Evolutionary conservation across 768 basidiomycete species (phyloP).

Genomic region (Postia placenta): DNA sequence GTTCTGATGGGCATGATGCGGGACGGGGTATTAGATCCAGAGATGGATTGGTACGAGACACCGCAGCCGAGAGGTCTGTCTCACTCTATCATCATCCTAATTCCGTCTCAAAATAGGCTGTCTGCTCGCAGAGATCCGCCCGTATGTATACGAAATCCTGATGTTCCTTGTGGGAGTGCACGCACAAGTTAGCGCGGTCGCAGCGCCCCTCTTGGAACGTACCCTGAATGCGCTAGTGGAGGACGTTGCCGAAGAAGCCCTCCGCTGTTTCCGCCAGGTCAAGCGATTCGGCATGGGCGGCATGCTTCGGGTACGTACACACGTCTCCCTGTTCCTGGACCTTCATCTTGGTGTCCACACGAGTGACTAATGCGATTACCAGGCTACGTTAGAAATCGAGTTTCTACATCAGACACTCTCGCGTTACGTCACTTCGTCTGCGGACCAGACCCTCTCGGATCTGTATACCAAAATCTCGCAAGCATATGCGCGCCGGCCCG

Average conservation of each 20-base stretch:
- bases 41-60: constrained; percentile 93
- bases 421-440: constrained; percentile 76
- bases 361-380: constrained; percentile 3
- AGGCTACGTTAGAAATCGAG: constrained; percentile 99
- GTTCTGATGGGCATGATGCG: constrained; percentile 61
- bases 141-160: constrained; percentile 88
- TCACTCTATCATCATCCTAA: background rate
- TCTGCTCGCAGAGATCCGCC: constrained; percentile 68
- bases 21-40: constrained; percentile 68
- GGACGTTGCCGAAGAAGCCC: constrained; percentile 75
- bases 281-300: constrained; percentile 96
- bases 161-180: constrained; percentile 89
- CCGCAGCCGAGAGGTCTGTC: constrained; percentile 79
- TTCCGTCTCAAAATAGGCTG: background rate
- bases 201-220: constrained; percentile 78
- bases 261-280: constrained; percentile 83
- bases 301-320: constrained; percentile 79
- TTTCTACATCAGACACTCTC: constrained; percentile 96
- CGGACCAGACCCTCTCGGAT: constrained; percentile 82
- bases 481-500: constrained; percentile 80
- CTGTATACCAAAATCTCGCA: constrained; percentile 94
- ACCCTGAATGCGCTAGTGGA: constrained; percentile 76
- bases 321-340: background rate
- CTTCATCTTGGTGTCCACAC: background rate
- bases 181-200: constrained; percentile 78